Evolutionary conservation across 306 rosid species (phyloP), one percentile per base, ranked within the genome.

Genomic region (Amphicarpaea edgeworthii): DNA sequence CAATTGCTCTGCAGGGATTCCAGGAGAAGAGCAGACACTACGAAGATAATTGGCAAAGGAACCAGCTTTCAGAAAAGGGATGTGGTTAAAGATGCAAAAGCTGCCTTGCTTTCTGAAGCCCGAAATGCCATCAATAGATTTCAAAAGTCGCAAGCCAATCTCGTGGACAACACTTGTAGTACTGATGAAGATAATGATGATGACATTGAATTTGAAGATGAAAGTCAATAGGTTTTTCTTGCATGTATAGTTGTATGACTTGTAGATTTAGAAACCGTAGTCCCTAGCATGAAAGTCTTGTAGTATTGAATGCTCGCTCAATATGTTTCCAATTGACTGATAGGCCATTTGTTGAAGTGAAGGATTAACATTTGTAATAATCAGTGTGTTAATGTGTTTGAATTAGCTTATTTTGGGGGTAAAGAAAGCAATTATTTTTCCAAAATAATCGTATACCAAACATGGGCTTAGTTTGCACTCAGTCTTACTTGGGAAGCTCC

Each of bases 1-100:
- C 90, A 92, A 87, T 83, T 90, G 54, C 95, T 85, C 60, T 55
- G 78, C 49, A 85, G 95, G 82, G 95, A 92, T 38, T 87, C 88
- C 28, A 88, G 75, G 83, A 90, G 96, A 80, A 87, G 69, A 85
- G 84, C 79, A 69, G 76, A 82, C 23, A 62, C 88, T 21, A 8
- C 38, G n/a, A 70, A 73, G 42, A 40, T 46, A 19, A 45, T 49
- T 19, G 60, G 61, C 43, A 78, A 86, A 21, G 91, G 70, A 80
- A 65, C 26, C 64, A 42, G 14, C 54, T 30, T 71, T 53, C 84
- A 21, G 55, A 79, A 79, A 65, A 68, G 12, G 45, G 90, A 84
- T 63, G 85, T 62, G 21, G 83, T 87, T 49, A 82, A 87, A 76
- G 85, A 85, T 30, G 96, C 98, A 62, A 92, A 85, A 82, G 69